Percentiles rank a stretch among this genome's conserved stretches.
phyloP scores from a whole-genome alignment of 345 rosid species.

The Citrus mangshanensis region DNA sequence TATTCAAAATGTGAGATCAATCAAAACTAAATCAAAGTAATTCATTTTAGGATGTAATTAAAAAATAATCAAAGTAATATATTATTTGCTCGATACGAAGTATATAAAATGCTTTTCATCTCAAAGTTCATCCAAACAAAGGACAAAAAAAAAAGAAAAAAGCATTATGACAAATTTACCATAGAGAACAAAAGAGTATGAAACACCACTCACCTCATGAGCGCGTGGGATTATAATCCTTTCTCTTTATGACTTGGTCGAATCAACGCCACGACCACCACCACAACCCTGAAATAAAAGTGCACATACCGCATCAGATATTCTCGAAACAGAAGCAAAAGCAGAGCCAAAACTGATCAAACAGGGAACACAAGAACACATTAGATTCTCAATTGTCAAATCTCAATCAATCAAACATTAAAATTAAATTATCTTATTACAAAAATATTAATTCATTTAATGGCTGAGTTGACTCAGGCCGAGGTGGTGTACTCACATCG shows the following conservation, averaged over 20 bases:
- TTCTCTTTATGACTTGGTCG: constrained; percentile 8
- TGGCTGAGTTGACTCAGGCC: constrained; percentile 95
- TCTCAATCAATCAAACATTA: not conserved
- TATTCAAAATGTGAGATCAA: not conserved
- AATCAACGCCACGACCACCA: constrained; percentile 14
- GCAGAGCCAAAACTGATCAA: not conserved
- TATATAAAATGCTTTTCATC: not conserved
- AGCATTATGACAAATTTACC: not conserved
- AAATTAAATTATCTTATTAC: not conserved
- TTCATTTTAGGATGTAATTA: too few species aligned
- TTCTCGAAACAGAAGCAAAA: not conserved
- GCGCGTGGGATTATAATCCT: constrained; percentile 15
- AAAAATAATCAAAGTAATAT: too few species aligned
- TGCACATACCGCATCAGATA: not conserved
- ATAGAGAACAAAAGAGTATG: not conserved
- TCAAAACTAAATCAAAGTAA: too few species aligned
- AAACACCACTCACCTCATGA: not conserved
- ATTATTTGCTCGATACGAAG: not conserved
- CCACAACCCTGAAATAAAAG: not conserved
- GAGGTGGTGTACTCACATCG: constrained; percentile 73
- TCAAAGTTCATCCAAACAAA: not conserved
- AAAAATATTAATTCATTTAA: constrained; percentile 7
- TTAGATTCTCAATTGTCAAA: not conserved
- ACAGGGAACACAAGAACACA: not conserved
- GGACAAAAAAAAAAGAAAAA: not conserved